A percentile compares a stretch with the other conserved stretches of the same genome.
These are phyloP conservation scores for Hydrangea macrophylla DNA, from an alignment of 148 eudicot species.

Conservation along the genomic window DNA sequence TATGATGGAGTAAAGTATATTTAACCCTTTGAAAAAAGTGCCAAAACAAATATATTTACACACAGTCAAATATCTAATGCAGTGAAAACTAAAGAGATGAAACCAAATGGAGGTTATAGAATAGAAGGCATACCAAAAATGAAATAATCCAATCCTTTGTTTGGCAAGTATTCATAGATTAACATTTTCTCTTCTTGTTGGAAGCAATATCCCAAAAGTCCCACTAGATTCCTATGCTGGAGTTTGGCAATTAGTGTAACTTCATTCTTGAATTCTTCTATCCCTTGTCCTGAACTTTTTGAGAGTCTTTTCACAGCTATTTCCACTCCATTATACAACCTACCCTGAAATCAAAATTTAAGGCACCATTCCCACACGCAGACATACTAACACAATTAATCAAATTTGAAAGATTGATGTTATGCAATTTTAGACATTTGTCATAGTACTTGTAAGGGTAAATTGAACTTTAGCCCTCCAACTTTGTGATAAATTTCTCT, in stretches of 20 bases:
- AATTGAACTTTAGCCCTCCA: too few relatives aligned
- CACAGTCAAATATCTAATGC: too few relatives aligned
- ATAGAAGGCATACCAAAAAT: slow-evolving; percentile 48
- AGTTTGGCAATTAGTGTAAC: slow-evolving; percentile 53
- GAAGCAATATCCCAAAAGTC: slow-evolving; percentile 50
- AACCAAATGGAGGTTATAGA: neutral
- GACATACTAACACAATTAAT: too few relatives aligned
- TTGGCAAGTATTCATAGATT: slow-evolving; percentile 54
- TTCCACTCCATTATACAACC: slow-evolving; percentile 33
- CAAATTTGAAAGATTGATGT: too few relatives aligned
- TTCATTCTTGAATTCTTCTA: slow-evolving; percentile 61
- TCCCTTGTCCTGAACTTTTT: slow-evolving; percentile 49
- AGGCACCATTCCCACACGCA: too few relatives aligned
- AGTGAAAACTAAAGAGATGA: neutral
- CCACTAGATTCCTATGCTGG: slow-evolving; percentile 58
- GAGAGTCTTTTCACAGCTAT: slow-evolving; percentile 56
- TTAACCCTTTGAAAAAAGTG: too few relatives aligned
- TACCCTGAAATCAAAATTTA: slow-evolving; percentile 29
- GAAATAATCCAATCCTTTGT: slow-evolving; percentile 52
- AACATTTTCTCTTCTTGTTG: slow-evolving; percentile 49
- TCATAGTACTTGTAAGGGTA: too few relatives aligned
- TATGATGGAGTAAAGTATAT: too few relatives aligned
- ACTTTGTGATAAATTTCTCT: too few relatives aligned
- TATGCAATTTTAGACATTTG: too few relatives aligned
- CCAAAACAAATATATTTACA: too few relatives aligned